Evolutionary conservation across 1,139 yeast genomes (phyloP), one percentile per base, ranked within the genome.

Genomic region (Debaryomyces sp.): DNA sequence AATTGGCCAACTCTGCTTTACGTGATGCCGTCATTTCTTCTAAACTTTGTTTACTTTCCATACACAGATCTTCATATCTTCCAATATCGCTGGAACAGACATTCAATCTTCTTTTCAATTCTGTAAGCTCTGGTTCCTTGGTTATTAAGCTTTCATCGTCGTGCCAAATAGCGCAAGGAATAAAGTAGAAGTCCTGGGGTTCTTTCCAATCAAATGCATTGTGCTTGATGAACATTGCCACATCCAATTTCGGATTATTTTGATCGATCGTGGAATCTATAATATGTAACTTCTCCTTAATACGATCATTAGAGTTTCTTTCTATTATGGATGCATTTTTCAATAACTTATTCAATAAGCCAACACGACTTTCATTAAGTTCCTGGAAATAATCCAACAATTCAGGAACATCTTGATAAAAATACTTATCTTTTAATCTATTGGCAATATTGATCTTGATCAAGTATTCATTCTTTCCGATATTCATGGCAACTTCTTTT

Each of bases 121-220:
- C 82, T 15, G 84, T 77, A 54, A 90, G 73, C 57, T 90, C 94
- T 1, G 80, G 79, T 38, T 81, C 85, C 17, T 80, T 78, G 1
- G 82, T 78, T 13, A 85, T 74, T 71, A 94, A 82, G 42, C 81
- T 75, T 54, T 91, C 96, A 66, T 94, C 97, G 61, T 94, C 99
- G 67, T 92, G 98, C 99, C 99, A 95, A 44, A 95, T 87, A 30
- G 92, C 85, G 35, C 96, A 85, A 1, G 98, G 97, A 55, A 89
- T 81, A 61, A 87, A 95, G 56, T 82, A 80, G 62, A 87, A 89
- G 67, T 94, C 98, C 5, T 73, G 73, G 0, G 98, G 99, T 59
- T 91, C 98, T 43, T 76, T 75, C 97, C 97, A 94, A 32, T 78
- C 78, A 21, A 74, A 61, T 22, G 72, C 51, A 62, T 95, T 95